Base-by-base conservation (phyloP, 1,284 basidiomycete species). In the Tremellales sp. region DNA sequence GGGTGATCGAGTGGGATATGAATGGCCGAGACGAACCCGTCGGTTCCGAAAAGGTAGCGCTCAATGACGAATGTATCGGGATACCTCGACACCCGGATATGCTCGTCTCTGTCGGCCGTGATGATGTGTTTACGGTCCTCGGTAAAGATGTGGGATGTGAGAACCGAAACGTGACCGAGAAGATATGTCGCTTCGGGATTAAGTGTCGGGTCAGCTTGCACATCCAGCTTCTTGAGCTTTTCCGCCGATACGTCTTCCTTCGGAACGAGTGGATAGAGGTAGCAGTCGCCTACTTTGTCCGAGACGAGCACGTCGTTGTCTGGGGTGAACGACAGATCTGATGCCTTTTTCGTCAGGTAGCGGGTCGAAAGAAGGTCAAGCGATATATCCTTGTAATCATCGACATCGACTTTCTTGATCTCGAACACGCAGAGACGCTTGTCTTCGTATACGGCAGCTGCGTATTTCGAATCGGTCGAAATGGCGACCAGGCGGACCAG, bases 41-140 rank as follows among this genome's bases (percentile, higher is more conserved):
- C 79, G 65, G 89, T 86, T 6, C 90, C 91, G 35, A 92, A 79
- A 54, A 90, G 86, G 70, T 84, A 94, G 51, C 80, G 81, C 68
- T 94, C 88, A 50, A 94, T 86, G 29, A 82, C 81, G 60, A 85
- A 86, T 12, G 89, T 85, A 52, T 85, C 77, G 0, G 92, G 92
- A 65, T 82, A 96, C 80, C 86, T 83, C 62, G 87, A 90, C n/a
- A 93, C 80, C 46, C 92, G 80, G 46, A 97, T 85, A 67, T 96
- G 92, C 67, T 96, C 92, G 65, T 96, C 92, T 40, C 92, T 76
- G 68, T 96, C 92, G 0, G 88, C 85, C 0, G 89, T 89, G 58
- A 94, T 79, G 62, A 97, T 83, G 62, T 80, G 84, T 49, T 79
- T 79, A 55, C 85, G 82, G 63, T 88, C 83, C 0, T 70, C 65